Conservation (phyloP, 1,139 yeast genomes). For the Debaryomyces subglobosus region DNA sequence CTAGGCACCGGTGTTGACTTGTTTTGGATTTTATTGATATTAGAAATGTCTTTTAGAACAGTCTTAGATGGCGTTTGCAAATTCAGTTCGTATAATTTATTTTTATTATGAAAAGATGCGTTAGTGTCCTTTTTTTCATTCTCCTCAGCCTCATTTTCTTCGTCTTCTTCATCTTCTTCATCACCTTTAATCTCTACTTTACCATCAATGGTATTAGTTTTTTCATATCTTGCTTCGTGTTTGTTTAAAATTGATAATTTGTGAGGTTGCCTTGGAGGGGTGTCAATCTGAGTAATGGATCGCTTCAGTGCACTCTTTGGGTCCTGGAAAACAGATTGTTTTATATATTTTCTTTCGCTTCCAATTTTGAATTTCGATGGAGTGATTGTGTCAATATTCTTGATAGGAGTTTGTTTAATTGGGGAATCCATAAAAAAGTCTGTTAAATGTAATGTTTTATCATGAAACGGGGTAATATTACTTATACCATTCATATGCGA, state of each 20-base stretch:
- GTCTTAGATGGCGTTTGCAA: slow-evolving; percentile 39
- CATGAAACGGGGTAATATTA: slow-evolving; percentile 48
- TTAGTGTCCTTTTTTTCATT: slow-evolving; percentile 3
- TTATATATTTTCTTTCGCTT: slow-evolving; percentile 22
- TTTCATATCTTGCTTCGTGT: slow-evolving; percentile 19
- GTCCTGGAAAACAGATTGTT: slow-evolving; percentile 24
- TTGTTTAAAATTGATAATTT: slow-evolving; percentile 27
- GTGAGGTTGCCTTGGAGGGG: slow-evolving; percentile 46
- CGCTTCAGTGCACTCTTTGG: slow-evolving; percentile 36
- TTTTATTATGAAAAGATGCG: slow-evolving; percentile 2
- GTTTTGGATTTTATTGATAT: slow-evolving; percentile 20
- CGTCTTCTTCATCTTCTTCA: slow-evolving; percentile 14
- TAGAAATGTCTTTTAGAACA: slow-evolving; percentile 30
- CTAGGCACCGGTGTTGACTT: slow-evolving; percentile 11
- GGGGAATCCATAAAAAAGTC: slow-evolving; percentile 54
- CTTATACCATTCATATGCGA: slow-evolving; percentile 22
- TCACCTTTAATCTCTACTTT: slow-evolving; percentile 17
- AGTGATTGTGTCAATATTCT: slow-evolving; percentile 44
- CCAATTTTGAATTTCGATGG: slow-evolving; percentile 44
- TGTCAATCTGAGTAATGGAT: slow-evolving; percentile 41
- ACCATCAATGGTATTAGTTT: slow-evolving; percentile 18
- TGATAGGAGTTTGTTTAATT: slow-evolving; percentile 35
- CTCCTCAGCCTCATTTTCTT: slow-evolving; percentile 17
- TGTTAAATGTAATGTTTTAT: slow-evolving; percentile 44
- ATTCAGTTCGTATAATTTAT: slow-evolving; percentile 13